Percentiles rank a stretch among this genome's conserved stretches.
Evolutionary conservation across 2,329 filamentous ascomycete species (phyloP).

Genomic region (Aurifilum marmelostoma): DNA sequence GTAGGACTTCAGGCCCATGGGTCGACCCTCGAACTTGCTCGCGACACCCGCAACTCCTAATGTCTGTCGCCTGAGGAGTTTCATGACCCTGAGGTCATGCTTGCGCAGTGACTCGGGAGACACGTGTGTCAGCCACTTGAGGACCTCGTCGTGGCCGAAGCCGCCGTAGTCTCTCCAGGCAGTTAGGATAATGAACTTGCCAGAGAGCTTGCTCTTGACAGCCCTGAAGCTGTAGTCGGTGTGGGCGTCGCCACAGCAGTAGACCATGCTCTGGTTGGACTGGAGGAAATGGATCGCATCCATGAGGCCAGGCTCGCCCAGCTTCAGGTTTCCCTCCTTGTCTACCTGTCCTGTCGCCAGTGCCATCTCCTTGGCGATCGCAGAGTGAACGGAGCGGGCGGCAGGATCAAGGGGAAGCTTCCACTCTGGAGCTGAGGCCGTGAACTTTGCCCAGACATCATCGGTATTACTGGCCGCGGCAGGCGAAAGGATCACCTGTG

Average conservation of each 20-base stretch:
- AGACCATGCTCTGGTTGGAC: not conserved
- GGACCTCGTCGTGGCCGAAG: not conserved
- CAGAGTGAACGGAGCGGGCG: not conserved
- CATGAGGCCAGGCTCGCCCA: not conserved
- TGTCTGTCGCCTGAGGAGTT: not conserved
- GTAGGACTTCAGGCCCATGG: not conserved
- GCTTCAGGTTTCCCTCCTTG: not conserved
- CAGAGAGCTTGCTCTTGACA: not conserved
- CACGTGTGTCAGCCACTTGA: constrained; percentile 9
- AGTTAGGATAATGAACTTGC: constrained; percentile 12
- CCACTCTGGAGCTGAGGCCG: not conserved
- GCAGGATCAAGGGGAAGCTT: not conserved
- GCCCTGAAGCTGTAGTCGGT: constrained; percentile 4
- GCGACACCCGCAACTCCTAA: not conserved
- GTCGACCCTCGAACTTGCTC: not conserved
- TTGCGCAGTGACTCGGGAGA: not conserved
- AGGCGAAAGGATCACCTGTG: not conserved
- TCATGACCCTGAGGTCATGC: not conserved
- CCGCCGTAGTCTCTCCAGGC: constrained; percentile 22
- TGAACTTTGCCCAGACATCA: not conserved
- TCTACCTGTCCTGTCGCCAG: too few relatives aligned
- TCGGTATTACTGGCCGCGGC: not conserved
- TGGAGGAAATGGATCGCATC: not conserved
- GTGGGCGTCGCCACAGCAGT: constrained; percentile 1
- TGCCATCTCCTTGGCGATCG: not conserved